Conservation (phyloP, 345 rosid genomes). For the Murraya paniculata region DNA sequence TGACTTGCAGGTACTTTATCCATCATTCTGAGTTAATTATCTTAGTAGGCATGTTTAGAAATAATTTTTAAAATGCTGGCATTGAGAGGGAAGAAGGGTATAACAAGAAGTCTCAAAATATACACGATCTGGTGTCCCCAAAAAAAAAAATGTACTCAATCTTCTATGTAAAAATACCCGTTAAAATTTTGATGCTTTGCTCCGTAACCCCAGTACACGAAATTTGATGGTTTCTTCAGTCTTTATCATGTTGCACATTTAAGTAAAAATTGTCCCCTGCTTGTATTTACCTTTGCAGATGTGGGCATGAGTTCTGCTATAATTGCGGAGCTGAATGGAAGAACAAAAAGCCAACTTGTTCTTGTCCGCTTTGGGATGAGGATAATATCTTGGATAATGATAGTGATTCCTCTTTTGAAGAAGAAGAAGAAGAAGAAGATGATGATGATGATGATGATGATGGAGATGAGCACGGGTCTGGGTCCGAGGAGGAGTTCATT, state of each 20-base stretch:
- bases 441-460: not conserved
- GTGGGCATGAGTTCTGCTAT: constrained; percentile 68
- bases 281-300: constrained; percentile 30
- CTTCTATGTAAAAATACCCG: not conserved
- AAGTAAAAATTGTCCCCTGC: not conserved
- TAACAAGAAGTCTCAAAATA: not conserved
- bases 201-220: not conserved
- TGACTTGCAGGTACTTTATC: constrained; percentile 59
- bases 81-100: not conserved
- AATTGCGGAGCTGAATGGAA: constrained; percentile 64
- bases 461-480: not conserved
- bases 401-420: constrained; percentile 12
- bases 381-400: constrained; percentile 24
- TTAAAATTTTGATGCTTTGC: too few species aligned
- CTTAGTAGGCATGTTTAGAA: not conserved
- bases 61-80: not conserved
- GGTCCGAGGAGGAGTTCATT: not conserved
- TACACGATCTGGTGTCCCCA: too few species aligned
- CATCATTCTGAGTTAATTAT: not conserved
- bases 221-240: not conserved
- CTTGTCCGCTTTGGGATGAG: constrained; percentile 63
- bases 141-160: not conserved
- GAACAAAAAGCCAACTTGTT: constrained; percentile 50
- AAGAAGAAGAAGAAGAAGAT: too few species aligned
- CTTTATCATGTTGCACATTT: not conserved